Evolutionary conservation across 2,329 filamentous ascomycete species (phyloP), one percentile per base, ranked within the genome.

Genomic region (Dichotomopilus funicola): DNA sequence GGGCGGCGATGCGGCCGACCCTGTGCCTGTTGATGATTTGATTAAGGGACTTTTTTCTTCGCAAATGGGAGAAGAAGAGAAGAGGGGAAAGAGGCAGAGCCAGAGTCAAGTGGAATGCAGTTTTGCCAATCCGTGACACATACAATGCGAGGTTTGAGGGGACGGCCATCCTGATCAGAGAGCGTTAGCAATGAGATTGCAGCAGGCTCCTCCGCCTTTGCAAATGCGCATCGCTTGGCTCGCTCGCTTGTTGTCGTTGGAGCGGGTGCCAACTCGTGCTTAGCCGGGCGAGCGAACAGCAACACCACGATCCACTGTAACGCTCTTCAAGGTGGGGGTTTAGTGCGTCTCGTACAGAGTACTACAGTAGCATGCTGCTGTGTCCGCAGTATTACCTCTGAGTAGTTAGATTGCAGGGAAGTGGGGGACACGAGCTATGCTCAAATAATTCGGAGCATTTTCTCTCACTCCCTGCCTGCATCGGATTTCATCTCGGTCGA

Each of bases 121-220:
- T 27, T 45, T 44, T 49, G 35, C 12, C 49, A 52, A 42, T 42
- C 49, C 33, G 31, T 49, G 49, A 33, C 33, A 38, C 38, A 19
- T 12, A 10, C 38, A 38, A 31, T 33, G 10, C 6, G 12, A 49
- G 6, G 4, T 6, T 36, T 45, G 46, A 13, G 27, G 19, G 34
- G 13, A 9, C 13, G 13, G 46, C 50, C 50, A 56, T 33, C 50
- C 50, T 33, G 10, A 27, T 41, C 12, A 31, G 37, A 50, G 50
- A 40, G 31, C 36, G 38, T 50, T 50, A 50, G 45, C 50, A 56
- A 56, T 50, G 19, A 27, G 36, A 8, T 12, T 34, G 53, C 48
- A n/a, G 36, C 9, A 31, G 34, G 47, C 35, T 51, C 53, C 53
- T 46, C 19, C 5, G 13, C 12, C 13, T 31, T 41, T 27, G 47